Evolutionary conservation across 2,329 filamentous ascomycete genomes (phyloP), one percentile per base, ranked within the genome.

Genomic region (Sporothrix pseudoabietina): DNA sequence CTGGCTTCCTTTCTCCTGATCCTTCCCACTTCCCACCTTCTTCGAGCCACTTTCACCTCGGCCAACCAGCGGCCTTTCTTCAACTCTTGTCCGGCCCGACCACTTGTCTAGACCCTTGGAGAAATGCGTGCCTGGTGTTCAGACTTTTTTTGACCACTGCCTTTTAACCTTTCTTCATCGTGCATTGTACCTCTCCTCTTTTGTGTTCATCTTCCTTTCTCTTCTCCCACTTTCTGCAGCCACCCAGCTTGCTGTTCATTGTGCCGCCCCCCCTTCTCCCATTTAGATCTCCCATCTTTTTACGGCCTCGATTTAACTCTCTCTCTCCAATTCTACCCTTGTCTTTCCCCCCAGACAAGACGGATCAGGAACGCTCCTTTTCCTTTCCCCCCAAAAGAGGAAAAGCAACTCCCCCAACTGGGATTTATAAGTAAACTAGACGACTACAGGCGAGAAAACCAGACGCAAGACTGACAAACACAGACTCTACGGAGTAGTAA

Each of bases 121-220:
- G 35, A 57, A 44, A 71, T 41, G 22, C 49, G 32, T 69, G 49
- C 68, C 68, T 69, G 16, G 35, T 44, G 49, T 55, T 57, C 59
- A 49, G 55, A 63, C 30, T 22, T 52, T 52, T 71, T 39, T 47
- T 49, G 5, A 3, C 6, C 14, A 8, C 22, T 5, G 26, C 39
- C 26, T 49, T 44, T 49, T 63, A 49, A 32, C 39, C 44, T 54
- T 69, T 54, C 52, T 35, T 54, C 22, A n/a, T 14, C 10, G 22
- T 61, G 9, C 59, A 12, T 35, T 35, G 7, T 7, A 9, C 26
- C 12, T 44, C 30, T 52, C 41, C 32, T 65, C 35, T 52, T 52
- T 54, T 69, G 3, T 49, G 4, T 14, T 39, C 7, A n/a, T 55
- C 16, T 39, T 14, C 30, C n/a, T 55, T 47, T 16, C 44, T 54